A percentile compares a stretch with the other conserved stretches of the same genome.
Conservation (phyloP, 129 eudicot genomes). For the Saussurea involucrata region DNA sequence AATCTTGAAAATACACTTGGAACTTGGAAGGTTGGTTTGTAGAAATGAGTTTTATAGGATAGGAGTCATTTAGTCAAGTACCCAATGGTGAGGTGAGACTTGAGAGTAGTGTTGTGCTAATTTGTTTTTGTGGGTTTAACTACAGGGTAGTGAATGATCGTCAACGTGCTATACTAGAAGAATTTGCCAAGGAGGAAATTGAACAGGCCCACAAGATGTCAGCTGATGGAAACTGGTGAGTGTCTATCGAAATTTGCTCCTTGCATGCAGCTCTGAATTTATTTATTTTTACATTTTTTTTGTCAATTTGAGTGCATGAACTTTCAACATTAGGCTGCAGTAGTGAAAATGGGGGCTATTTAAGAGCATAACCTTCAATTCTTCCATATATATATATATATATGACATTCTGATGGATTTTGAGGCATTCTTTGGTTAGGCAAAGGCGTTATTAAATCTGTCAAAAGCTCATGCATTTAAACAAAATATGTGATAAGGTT, state of each 20-base stretch:
- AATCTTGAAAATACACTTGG: not conserved
- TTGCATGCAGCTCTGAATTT: not conserved
- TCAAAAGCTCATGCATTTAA: not conserved
- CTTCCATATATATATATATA: too few species aligned
- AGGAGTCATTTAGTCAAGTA: not conserved
- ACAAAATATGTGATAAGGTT: too few species aligned
- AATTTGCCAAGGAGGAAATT: conserved; percentile 75
- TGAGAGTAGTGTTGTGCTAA: not conserved
- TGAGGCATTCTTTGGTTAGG: not conserved
- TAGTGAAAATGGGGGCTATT: not conserved
- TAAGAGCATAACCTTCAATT: not conserved
- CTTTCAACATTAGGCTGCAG: not conserved
- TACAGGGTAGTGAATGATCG: conserved; percentile 72
- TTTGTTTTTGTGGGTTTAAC: conserved; percentile 9
- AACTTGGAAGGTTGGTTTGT: too few species aligned
- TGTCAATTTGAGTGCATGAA: not conserved
- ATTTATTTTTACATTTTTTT: not conserved
- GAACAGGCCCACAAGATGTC: conserved; percentile 43
- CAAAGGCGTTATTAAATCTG: not conserved
- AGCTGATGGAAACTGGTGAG: conserved; percentile 69
- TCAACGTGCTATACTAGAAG: conserved; percentile 89
- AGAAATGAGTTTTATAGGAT: not conserved
- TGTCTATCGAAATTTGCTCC: not conserved
- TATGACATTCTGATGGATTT: not conserved
- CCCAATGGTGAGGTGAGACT: too few species aligned